Conservation (phyloP, 768 basidiomycete species). For the Boletus rufocinnamomeus region DNA sequence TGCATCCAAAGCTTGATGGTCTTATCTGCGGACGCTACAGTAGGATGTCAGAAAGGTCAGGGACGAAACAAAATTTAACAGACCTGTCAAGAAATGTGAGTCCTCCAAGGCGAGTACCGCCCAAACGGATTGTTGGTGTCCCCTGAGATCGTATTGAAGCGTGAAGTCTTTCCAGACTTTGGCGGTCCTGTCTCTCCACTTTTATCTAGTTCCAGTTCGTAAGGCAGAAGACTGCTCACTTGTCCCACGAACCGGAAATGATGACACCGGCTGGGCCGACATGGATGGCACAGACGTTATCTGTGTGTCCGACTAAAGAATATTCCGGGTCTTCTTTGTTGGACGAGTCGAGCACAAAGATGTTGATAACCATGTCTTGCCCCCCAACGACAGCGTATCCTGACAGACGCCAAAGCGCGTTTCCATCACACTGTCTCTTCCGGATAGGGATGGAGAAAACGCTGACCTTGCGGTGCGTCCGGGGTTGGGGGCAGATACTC, state of each 20-base stretch:
- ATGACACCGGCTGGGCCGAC: slow-evolving; percentile 70
- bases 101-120: slow-evolving; percentile 81
- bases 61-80: slow-evolving; percentile 16
- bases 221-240: slow-evolving; percentile 48
- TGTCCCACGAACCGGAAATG: slow-evolving; percentile 97
- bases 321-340: slow-evolving; percentile 74
- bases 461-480: slow-evolving; percentile 69
- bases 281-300: slow-evolving; percentile 87
- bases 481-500: slow-evolving; percentile 71
- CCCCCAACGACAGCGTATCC: slow-evolving; percentile 88
- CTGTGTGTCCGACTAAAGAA: slow-evolving; percentile 83
- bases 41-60: slow-evolving; percentile 10
- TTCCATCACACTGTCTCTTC: slow-evolving; percentile 1
- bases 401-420: slow-evolving; percentile 33
- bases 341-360: slow-evolving; percentile 63
- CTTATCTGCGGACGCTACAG: slow-evolving; percentile 88
- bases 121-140: slow-evolving; percentile 93
- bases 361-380: slow-evolving; percentile 85
- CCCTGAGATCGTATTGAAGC: slow-evolving; percentile 70
- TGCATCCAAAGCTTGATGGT: slow-evolving; percentile 87
- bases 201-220: not conserved
- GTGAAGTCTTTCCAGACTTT: slow-evolving; percentile 90
- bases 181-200: slow-evolving; percentile 66
- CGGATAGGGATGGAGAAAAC: not conserved
- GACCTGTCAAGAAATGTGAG: slow-evolving; percentile 81